phyloP scores from a whole-genome alignment of 2,329 filamentous ascomycete genomes.

The Aureobasidium mangrovei region DNA sequence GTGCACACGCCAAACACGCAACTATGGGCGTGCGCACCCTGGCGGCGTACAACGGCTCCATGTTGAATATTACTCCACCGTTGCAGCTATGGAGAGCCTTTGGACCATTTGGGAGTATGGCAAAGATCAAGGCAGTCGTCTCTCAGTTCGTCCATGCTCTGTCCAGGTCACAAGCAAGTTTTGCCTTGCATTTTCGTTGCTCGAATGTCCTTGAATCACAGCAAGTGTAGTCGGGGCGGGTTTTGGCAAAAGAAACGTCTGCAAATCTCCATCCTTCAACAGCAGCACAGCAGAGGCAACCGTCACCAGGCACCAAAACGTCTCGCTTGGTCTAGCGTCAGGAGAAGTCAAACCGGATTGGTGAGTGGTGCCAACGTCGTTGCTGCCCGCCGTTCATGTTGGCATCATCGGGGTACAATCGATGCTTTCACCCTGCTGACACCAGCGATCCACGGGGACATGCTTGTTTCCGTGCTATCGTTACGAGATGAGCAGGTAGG shows the following conservation, averaged over 20 bases:
- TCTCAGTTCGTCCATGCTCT: not conserved
- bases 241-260: not conserved
- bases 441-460: constrained; percentile 2
- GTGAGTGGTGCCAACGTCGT: not conserved
- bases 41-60: constrained; percentile 1
- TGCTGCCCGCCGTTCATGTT: not conserved
- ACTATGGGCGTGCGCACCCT: not conserved
- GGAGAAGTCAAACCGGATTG: constrained; percentile 10
- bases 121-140: not conserved
- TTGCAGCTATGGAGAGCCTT: constrained; percentile 5
- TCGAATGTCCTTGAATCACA: not conserved
- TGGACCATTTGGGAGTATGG: constrained; percentile 1
- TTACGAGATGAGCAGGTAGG: constrained; percentile 7
- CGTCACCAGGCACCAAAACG: constrained; percentile 1
- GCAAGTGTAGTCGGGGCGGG: not conserved
- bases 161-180: too few species aligned
- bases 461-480: constrained; percentile 8
- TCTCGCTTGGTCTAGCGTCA: constrained; percentile 9
- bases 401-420: not conserved
- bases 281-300: not conserved
- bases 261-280: constrained; percentile 3
- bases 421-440: not conserved
- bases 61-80: constrained; percentile 11
- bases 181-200: too few species aligned
- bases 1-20: not conserved